phyloP scores from a whole-genome alignment of 805 yeast species.

The Danielia reshetovae region DNA sequence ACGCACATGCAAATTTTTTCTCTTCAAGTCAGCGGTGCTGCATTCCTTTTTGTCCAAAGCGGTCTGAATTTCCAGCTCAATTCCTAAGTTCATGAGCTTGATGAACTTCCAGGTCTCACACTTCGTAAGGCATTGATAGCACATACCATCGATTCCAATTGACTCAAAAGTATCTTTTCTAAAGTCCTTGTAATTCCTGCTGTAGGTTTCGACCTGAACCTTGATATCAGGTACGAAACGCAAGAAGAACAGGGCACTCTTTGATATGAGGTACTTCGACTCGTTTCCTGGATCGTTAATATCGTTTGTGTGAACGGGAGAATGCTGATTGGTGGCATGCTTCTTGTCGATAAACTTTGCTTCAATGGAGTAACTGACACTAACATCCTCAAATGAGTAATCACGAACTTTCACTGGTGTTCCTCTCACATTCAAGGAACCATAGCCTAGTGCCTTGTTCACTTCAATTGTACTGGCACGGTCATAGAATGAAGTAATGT shows the following conservation, averaged over 20 bases:
- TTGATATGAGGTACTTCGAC: conserved; percentile 34
- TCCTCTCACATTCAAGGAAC: conserved; percentile 46
- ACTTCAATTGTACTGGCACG: conserved; percentile 32
- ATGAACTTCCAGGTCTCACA: conserved; percentile 32
- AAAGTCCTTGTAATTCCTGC: conserved; percentile 23
- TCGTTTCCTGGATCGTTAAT: conserved; percentile 33
- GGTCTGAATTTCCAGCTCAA: conserved; percentile 36
- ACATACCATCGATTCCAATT: conserved; percentile 34
- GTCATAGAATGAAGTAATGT: conserved; percentile 32
- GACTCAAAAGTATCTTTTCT: conserved; percentile 24
- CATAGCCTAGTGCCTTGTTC: conserved; percentile 50
- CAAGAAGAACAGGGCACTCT: conserved; percentile 32
- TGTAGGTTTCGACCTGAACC: conserved; percentile 23
- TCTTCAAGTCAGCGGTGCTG: conserved; percentile 27
- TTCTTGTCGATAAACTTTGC: conserved; percentile 51
- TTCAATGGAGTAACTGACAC: conserved; percentile 49
- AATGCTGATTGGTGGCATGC: conserved; percentile 26
- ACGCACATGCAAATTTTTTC: conserved; percentile 24
- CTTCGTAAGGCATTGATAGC: conserved; percentile 22
- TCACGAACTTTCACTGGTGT: conserved; percentile 52
- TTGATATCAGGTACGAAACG: conserved; percentile 38
- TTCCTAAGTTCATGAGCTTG: conserved; percentile 22
- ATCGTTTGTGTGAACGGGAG: conserved; percentile 29
- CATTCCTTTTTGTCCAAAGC: conserved; percentile 25
- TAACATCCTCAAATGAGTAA: conserved; percentile 38